Evolutionary conservation across 345 rosid genomes (phyloP).

Genomic region (Psidium guajava): DNA sequence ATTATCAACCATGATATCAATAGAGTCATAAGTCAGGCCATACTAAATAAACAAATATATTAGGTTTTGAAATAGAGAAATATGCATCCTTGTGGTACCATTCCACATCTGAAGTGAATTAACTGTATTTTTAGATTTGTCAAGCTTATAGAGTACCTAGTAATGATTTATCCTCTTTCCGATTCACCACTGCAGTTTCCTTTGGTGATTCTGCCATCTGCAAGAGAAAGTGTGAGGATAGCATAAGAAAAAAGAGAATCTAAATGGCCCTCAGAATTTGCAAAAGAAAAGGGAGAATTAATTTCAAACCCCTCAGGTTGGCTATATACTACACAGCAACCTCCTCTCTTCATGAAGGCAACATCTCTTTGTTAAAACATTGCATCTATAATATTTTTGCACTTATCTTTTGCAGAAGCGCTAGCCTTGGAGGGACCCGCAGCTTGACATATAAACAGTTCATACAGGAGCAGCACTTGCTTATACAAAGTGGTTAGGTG

Average conservation of each 20-base stretch:
- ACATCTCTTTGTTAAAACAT: background rate
- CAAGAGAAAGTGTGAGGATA: background rate
- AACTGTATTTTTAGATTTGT: background rate
- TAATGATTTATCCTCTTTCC: conserved; percentile 24
- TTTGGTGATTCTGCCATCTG: conserved; percentile 34
- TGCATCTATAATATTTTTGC: background rate
- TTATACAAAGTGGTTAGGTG: background rate
- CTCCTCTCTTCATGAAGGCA: background rate
- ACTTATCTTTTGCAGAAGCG: background rate
- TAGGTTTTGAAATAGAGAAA: background rate
- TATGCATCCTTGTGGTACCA: background rate
- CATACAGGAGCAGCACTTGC: background rate
- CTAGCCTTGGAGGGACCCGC: background rate
- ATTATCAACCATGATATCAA: background rate
- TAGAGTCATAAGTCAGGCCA: background rate
- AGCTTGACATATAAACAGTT: background rate
- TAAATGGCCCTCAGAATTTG: background rate
- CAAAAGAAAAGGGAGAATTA: background rate
- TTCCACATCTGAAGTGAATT: background rate
- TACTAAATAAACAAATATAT: background rate
- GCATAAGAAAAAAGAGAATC: background rate
- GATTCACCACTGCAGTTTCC: conserved; percentile 15
- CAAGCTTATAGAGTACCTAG: conserved; percentile 20
- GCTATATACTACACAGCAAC: background rate
- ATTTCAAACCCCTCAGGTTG: background rate